Conservation (phyloP, 2,329 filamentous ascomycete species). For the Podosphaera xanthii region DNA sequence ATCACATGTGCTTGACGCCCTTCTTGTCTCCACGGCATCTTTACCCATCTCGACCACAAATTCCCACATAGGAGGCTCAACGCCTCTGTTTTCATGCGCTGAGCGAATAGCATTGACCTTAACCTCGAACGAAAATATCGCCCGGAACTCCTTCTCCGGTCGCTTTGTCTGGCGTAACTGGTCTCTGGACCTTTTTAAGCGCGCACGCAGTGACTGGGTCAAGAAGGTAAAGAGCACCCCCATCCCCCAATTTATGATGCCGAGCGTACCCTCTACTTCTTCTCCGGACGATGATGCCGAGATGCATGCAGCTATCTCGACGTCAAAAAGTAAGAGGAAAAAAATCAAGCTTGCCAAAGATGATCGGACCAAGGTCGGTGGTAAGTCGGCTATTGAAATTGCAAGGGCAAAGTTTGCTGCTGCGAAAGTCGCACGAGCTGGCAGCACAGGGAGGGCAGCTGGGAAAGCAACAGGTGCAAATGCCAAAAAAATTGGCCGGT, state of each 20-base stretch:
- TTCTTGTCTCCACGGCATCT: constrained; percentile 24
- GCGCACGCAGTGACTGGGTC: constrained; percentile 39
- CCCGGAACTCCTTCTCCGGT: constrained; percentile 42
- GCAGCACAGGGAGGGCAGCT: too few species aligned
- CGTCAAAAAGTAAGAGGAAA: constrained; percentile 2
- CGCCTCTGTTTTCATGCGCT: constrained; percentile 35
- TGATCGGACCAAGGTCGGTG: neutral
- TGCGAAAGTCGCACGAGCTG: constrained; percentile 6
- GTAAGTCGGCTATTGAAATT: constrained; percentile 14
- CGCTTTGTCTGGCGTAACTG: constrained; percentile 52
- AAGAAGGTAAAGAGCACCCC: constrained; percentile 25
- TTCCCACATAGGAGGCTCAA: constrained; percentile 1
- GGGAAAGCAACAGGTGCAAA: constrained; percentile 1
- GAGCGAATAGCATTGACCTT: constrained; percentile 44
- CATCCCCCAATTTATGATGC: neutral
- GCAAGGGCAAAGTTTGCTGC: constrained; percentile 14
- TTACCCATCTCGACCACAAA: constrained; percentile 3
- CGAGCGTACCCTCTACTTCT: neutral
- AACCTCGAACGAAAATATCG: constrained; percentile 28
- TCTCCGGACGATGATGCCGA: neutral
- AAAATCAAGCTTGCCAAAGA: constrained; percentile 4
- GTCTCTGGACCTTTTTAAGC: constrained; percentile 49
- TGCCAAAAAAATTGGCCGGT: neutral
- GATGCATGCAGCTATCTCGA: neutral
- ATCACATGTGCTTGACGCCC: constrained; percentile 43